Evolutionary conservation across 2,329 filamentous ascomycete species (phyloP), one percentile per base, ranked within the genome.

Genomic region (Hymenoscyphus linearis): DNA sequence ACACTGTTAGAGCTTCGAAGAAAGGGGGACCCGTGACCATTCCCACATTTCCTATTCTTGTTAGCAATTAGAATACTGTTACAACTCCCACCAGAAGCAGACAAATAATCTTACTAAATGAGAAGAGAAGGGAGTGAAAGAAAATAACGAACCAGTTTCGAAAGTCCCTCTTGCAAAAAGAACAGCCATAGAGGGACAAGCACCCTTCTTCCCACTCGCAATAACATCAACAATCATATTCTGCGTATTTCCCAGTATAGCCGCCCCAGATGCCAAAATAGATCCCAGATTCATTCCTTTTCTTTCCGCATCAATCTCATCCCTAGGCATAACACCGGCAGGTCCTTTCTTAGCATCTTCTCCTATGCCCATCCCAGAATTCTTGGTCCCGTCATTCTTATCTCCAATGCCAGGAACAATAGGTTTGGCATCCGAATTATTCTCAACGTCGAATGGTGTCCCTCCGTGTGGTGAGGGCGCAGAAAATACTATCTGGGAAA

Each of bases 21-120:
- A 70, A 67, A 1, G 69, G 67, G 10, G 69, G 69, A 0, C 69
- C 68, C 1, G 69, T 65, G 10, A 71, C 31, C 18, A 70, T 59
- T 10, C 69, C 69, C 0, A 71, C 69, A 53, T 71, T 70, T 12
- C 68, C 69, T 70, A 40, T 18, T 40, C 12, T 6, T 18, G n/a
- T 58, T 14, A 44, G 34, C 13, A 40, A 26, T 9, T 31, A 50
- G 16, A 4, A 5, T 13, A 27, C 27, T 18, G 18, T 14, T 50
- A 16, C 37, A 22, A 34, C 2, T 16, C 35, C 22, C 40, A 16
- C 50, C 47, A 40, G 53, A 34, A 40, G 25, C 31, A 37, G 56
- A 27, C 25, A 55, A 22, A 47, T 10, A 9, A 47, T 10, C 18
- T 10, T 9, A 12, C 18, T n/a, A 44, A 7, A 16, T 10, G 40